These are phyloP conservation scores for Debaryomyces fabryi DNA, from an alignment of 1,139 yeast species.

Conservation along the genomic window DNA sequence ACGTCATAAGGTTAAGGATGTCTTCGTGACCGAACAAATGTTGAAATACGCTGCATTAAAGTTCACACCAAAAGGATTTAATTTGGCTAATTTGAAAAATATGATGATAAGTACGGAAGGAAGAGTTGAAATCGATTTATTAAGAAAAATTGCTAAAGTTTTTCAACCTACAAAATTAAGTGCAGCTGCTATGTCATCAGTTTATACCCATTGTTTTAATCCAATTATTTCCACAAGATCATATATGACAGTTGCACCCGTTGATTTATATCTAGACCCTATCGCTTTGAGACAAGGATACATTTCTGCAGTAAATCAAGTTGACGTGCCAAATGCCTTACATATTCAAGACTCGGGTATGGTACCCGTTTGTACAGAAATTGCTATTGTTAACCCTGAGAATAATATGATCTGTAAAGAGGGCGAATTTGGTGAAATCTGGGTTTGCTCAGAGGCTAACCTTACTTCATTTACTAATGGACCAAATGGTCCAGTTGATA, in stretches of 20 bases:
- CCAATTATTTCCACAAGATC: conserved; percentile 87
- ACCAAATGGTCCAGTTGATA: conserved; percentile 49
- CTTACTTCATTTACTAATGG: conserved; percentile 64
- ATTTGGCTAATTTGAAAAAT: conserved; percentile 69
- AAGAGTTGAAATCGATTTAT: conserved; percentile 67
- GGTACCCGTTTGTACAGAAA: conserved; percentile 92
- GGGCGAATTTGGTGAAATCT: conserved; percentile 97
- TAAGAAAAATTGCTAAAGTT: conserved; percentile 61
- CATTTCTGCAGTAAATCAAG: conserved; percentile 76
- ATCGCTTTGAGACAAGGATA: conserved; percentile 87
- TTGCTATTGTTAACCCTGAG: conserved; percentile 95
- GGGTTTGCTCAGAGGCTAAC: conserved; percentile 92
- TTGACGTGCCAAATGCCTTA: conserved; percentile 65
- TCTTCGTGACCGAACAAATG: conserved; percentile 85
- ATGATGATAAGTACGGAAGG: conserved; percentile 81
- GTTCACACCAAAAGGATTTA: conserved; percentile 66
- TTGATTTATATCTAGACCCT: conserved; percentile 85
- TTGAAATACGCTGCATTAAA: conserved; percentile 70
- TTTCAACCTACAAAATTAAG: conserved; percentile 70
- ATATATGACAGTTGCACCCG: conserved; percentile 86
- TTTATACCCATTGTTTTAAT: conserved; percentile 78
- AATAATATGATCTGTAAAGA: conserved; percentile 74
- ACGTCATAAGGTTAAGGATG: conserved; percentile 80
- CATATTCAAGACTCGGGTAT: conserved; percentile 93
- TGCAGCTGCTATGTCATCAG: conserved; percentile 71